Percentiles rank a stretch among this genome's conserved stretches.
These are phyloP conservation scores for Chaetomium cochliodes DNA, from an alignment of 495 filamentous ascomycete species.

Conservation along the genomic window DNA sequence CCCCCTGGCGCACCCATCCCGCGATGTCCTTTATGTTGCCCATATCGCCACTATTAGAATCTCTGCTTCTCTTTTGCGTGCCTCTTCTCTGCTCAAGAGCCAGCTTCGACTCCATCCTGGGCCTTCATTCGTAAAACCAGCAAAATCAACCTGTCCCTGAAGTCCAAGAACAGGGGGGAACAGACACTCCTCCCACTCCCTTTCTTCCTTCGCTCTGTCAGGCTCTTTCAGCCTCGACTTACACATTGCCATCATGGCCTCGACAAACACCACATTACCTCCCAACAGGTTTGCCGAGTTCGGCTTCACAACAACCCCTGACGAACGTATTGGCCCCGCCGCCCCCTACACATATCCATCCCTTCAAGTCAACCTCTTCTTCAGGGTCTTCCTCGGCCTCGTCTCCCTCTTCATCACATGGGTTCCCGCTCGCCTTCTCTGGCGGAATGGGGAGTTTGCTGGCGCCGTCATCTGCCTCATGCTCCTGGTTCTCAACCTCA, in stretches of 20 bases:
- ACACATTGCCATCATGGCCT: conserved; percentile 4
- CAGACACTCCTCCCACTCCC: not conserved
- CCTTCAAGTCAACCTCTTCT: conserved; percentile 43
- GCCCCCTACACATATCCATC: conserved; percentile 33
- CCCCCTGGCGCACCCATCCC: conserved; percentile 2
- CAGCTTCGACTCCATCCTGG: not conserved
- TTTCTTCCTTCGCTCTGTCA: not conserved
- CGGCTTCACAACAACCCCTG: conserved; percentile 29
- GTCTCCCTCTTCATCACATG: conserved; percentile 56
- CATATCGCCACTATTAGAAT: conserved; percentile 12
- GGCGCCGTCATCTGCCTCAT: conserved; percentile 63
- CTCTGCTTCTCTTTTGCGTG: not conserved
- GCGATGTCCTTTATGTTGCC: conserved; percentile 16
- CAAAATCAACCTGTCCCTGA: conserved; percentile 1
- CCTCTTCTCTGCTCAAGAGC: not conserved
- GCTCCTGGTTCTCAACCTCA: conserved; percentile 62
- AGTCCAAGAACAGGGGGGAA: not conserved
- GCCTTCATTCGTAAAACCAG: not conserved
- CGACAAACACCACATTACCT: conserved; percentile 1
- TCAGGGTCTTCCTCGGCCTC: conserved; percentile 53
- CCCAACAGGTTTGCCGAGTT: conserved; percentile 12
- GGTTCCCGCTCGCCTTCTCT: conserved; percentile 56
- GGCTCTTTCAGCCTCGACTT: not conserved
- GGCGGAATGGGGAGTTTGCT: conserved; percentile 59
- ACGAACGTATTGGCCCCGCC: conserved; percentile 27